These are phyloP conservation scores for Plasmopara halstedii DNA, from an alignment of 352 stramenopile genomes.

Conservation along the genomic window DNA sequence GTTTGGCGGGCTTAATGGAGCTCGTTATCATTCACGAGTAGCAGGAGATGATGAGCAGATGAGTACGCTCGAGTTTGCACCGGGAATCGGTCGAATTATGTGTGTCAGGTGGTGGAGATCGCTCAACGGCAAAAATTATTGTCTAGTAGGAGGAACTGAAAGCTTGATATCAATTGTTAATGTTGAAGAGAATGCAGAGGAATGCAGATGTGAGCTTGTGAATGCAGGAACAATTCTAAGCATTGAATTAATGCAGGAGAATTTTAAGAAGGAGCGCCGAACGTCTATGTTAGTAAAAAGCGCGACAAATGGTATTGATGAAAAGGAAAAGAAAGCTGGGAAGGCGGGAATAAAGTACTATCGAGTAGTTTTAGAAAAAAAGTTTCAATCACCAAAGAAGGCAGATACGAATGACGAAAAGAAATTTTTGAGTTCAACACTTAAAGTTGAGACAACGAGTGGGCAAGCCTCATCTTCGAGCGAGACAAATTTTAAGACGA, in stretches of 20 bases:
- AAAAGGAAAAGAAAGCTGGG: slow-evolving; percentile 17
- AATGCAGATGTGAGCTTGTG: slow-evolving; percentile 75
- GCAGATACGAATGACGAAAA: slow-evolving; percentile 13
- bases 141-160: slow-evolving; percentile 66
- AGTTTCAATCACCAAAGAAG: slow-evolving; percentile 31
- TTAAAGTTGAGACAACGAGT: slow-evolving; percentile 20
- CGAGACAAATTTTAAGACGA: slow-evolving; percentile 29
- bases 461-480: slow-evolving; percentile 17
- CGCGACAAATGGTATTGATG: slow-evolving; percentile 27
- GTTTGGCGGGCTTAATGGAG: slow-evolving; percentile 66
- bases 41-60: slow-evolving; percentile 77
- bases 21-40: slow-evolving; percentile 75
- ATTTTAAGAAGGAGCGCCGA: slow-evolving; percentile 60
- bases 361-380: slow-evolving; percentile 79
- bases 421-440: slow-evolving; percentile 2
- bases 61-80: slow-evolving; percentile 75
- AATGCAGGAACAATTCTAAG: slow-evolving; percentile 50
- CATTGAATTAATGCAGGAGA: slow-evolving; percentile 75
- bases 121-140: slow-evolving; percentile 80
- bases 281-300: slow-evolving; percentile 83
- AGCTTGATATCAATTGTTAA: slow-evolving; percentile 83
- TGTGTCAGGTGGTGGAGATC: slow-evolving; percentile 74
- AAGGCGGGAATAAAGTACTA: slow-evolving; percentile 46
- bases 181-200: slow-evolving; percentile 76
- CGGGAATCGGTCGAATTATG: slow-evolving; percentile 57